Conservation (phyloP, 345 rosid species). For the Dipteronia sinensis region DNA sequence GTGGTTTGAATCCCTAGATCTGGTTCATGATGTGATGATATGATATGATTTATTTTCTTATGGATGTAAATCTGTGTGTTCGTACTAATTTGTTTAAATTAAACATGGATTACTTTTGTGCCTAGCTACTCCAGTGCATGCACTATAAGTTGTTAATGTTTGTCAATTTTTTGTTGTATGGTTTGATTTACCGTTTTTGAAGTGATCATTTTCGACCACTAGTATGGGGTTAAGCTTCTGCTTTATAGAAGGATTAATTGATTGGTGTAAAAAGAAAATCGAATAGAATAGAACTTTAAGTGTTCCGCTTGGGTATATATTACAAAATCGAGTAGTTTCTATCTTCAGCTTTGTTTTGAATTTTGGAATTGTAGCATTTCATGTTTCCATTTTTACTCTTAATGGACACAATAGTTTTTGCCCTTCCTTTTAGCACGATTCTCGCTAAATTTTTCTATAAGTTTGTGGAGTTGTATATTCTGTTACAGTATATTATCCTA, state of each 20-base stretch:
- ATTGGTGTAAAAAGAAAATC: not conserved
- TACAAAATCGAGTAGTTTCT: not conserved
- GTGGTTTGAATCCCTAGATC: constrained; percentile 12
- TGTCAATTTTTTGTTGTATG: not conserved
- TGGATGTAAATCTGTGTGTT: not conserved
- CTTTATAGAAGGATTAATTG: not conserved
- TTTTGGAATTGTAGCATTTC: not conserved
- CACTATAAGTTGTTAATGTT: not conserved
- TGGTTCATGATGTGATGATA: not conserved
- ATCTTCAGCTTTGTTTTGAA: not conserved
- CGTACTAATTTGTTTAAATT: not conserved
- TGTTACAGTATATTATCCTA: constrained; percentile 1
- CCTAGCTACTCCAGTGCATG: not conserved
- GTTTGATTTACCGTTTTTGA: not conserved
- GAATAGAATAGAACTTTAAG: not conserved
- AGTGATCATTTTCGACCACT: not conserved
- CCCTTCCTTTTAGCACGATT: not conserved
- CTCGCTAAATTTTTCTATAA: not conserved
- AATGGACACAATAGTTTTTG: not conserved
- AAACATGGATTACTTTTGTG: not conserved
- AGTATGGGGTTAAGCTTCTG: not conserved
- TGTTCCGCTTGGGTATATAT: not conserved
- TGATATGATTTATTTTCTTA: not conserved
- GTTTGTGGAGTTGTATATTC: not conserved
- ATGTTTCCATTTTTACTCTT: too few relatives aligned